Evolutionary conservation across 2,329 filamentous ascomycete species (phyloP), one percentile per base, ranked within the genome.

Genomic region (Colletotrichum sp.): DNA sequence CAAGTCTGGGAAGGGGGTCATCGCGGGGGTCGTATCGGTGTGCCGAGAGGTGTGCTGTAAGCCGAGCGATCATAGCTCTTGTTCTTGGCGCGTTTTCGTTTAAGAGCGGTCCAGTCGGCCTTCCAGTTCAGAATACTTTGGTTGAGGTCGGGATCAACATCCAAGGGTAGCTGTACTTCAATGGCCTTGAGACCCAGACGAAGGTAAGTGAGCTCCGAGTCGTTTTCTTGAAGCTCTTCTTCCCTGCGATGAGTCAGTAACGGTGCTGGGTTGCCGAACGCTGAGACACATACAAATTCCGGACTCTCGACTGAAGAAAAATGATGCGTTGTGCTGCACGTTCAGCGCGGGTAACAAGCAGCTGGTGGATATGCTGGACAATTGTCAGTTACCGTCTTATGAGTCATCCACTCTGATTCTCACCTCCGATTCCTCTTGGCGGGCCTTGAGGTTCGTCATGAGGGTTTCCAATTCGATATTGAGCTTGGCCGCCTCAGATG

Each of bases 41-140:
- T 76, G 43, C 74, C 74, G 28, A 69, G 26, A 39, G 74, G 74
- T 30, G 74, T 76, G 61, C 60, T 75, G 60, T 75, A 76, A 65
- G 71, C 72, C 36, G 71, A 74, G 60, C 71, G 72, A 52, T 75
- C 74, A 59, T 55, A 76, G 24, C 74, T 76, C 32, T 76, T 76
- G 59, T 75, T 65, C 60, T 75, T 76, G 65, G 84, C 84, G 36
- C 86, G 85, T 78, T 85, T 87, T 72, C 86, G 85, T 82, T 90
- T 89, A 34, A 92, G 84, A 18, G 84, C 82, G 12, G 86, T 83
- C 88, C 91, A 93, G 79, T 93, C 91, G 36, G 88, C 83, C 82
- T 92, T 93, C 89, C 92, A 93, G 77, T 88, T 88, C 74, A 87
- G 84, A 77, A 93, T 92, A 81, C 90, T 91, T 77, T 89, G 87